Evolutionary conservation across 768 basidiomycete species (phyloP), one percentile per base, ranked within the genome.

Genomic region (Pisolithus microcarpus): DNA sequence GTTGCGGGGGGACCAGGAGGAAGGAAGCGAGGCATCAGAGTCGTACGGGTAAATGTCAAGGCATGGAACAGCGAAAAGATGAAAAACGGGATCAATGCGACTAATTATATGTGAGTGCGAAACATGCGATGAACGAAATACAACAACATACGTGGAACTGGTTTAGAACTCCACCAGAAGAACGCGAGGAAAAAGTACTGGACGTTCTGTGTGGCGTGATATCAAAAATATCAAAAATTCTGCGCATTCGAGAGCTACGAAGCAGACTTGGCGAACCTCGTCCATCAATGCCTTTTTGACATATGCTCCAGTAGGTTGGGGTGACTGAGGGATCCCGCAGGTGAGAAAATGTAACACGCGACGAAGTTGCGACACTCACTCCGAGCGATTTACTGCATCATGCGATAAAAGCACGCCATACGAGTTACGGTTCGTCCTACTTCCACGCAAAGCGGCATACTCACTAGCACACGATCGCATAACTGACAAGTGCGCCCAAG

Each of bases 11-110:
- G 84, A 9, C 78, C 82, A 46, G 80, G 78, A 15, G 84, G 86
- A 51, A 89, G 79, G 68, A 95, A 79, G 68, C 89, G 89, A 42
- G 92, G 83, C 75, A 98, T 85, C 69, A 97, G 69, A 36, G 91
- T 94, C 49, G 93, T 92, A 50, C 94, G 89, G 26, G 88, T 76
- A 65, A 97, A 98, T 24, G 91, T 92, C 58, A 92, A 73, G 39
- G 86, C 88, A 69, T 99, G 96, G 84, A 99, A 99, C 46, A 97
- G 78, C 23, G 96, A 99, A 74, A 99, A 99, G 51, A 95, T 94
- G 54, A 86, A 82, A 70, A 91, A 99, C 10, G 96, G 96, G 43
- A 95, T 64, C 52, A 99, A 76, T 8, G 94, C 80, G 49, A 97
- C 90, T 94, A 13, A 6, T 16, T n/a, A 31, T 28, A 38, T 46